These are phyloP conservation scores for Arthrobotrys conoides DNA, from an alignment of 2,329 filamentous ascomycete genomes.

Conservation along the genomic window DNA sequence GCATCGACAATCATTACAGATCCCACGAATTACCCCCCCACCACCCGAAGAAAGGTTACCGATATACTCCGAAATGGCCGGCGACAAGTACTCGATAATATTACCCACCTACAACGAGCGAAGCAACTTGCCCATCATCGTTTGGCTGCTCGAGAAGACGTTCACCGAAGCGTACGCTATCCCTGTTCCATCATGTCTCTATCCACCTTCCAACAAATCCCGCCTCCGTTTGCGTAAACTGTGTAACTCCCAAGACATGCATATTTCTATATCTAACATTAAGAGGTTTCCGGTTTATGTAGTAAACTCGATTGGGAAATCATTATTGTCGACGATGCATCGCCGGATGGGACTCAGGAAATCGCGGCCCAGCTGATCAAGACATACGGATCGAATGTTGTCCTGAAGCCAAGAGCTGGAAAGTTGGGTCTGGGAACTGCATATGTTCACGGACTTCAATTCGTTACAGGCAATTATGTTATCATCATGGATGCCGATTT, in stretches of 20 bases:
- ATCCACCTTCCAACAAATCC: slow-evolving; percentile 40
- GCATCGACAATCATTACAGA: background rate
- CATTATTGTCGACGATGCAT: slow-evolving; percentile 98
- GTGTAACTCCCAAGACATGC: background rate
- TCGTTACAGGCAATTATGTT: slow-evolving; percentile 90
- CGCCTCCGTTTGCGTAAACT: background rate
- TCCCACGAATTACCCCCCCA: slow-evolving; percentile 11
- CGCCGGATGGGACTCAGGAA: slow-evolving; percentile 92
- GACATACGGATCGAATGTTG: slow-evolving; percentile 81
- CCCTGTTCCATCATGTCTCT: slow-evolving; percentile 26
- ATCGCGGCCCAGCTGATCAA: slow-evolving; percentile 91
- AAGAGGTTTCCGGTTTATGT: slow-evolving; percentile 36
- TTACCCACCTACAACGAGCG: slow-evolving; percentile 99
- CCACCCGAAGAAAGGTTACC: slow-evolving; percentile 16
- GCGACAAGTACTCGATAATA: slow-evolving; percentile 95
- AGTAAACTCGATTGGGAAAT: slow-evolving; percentile 97
- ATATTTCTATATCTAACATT: slow-evolving; percentile 36
- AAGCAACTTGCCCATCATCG: slow-evolving; percentile 94
- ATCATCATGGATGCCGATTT: slow-evolving; percentile 99
- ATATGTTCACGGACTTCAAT: slow-evolving; percentile 94
- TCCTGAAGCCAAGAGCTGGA: slow-evolving; percentile 88
- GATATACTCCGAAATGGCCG: slow-evolving; percentile 62
- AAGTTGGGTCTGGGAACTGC: slow-evolving; percentile 98
- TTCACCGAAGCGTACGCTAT: slow-evolving; percentile 84
- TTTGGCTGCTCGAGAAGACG: slow-evolving; percentile 91